Evolutionary conservation across 768 basidiomycete genomes (phyloP).

Genomic region (Xerocomellus dryophilus): DNA sequence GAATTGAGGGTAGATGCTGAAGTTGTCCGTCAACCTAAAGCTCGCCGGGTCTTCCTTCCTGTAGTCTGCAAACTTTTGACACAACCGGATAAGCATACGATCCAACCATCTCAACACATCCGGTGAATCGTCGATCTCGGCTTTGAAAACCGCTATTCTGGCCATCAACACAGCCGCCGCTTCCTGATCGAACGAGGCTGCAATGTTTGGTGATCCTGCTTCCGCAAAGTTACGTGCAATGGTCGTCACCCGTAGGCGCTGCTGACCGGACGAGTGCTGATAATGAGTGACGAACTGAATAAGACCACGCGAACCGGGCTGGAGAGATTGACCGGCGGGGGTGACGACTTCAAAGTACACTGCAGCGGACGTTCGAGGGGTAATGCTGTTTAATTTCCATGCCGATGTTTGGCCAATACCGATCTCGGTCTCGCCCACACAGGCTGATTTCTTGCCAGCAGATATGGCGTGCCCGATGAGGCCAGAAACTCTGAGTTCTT

Average conservation of each 20-base stretch:
- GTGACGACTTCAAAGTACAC: constrained; percentile 99
- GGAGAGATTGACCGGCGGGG: constrained; percentile 89
- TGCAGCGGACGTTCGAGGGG: constrained; percentile 80
- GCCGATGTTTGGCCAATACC: constrained; percentile 98
- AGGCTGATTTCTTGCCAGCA: constrained; percentile 92
- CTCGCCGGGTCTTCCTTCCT: constrained; percentile 95
- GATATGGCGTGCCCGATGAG: constrained; percentile 98
- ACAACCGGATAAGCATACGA: constrained; percentile 95
- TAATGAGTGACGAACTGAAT: constrained; percentile 99
- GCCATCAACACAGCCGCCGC: constrained; percentile 98
- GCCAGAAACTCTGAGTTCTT: constrained; percentile 97
- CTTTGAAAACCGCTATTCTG: constrained; percentile 98
- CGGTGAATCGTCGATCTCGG: constrained; percentile 96
- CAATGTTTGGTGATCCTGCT: constrained; percentile 91
- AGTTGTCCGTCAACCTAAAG: constrained; percentile 92
- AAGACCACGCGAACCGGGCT: constrained; percentile 86
- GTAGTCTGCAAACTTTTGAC: constrained; percentile 99
- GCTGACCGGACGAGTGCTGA: constrained; percentile 95
- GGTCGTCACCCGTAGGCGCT: constrained; percentile 94
- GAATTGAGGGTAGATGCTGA: constrained; percentile 99
- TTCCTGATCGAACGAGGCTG: constrained; percentile 96
- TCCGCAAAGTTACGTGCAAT: constrained; percentile 98
- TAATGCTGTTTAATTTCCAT: constrained; percentile 94
- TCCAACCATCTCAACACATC: constrained; percentile 97
- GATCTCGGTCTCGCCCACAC: constrained; percentile 98